Evolutionary conservation across 2,329 filamentous ascomycete genomes (phyloP), one percentile per base, ranked within the genome.

Genomic region (Penicillium expansum): DNA sequence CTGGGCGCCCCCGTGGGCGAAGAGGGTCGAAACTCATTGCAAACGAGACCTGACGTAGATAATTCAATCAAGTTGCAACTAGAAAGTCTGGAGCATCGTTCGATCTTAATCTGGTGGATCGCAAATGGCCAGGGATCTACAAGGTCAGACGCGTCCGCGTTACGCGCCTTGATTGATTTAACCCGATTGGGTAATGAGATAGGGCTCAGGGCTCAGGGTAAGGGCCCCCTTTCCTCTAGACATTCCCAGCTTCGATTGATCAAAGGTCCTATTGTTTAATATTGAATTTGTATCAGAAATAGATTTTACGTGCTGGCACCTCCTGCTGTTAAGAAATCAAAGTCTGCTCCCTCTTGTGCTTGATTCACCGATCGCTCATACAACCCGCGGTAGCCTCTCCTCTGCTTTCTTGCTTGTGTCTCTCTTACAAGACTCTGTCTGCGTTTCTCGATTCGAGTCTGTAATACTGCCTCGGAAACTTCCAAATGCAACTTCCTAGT

Each of bases 281-380:
- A 10, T 11, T 35, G 45, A 10, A 16, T 27, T 32, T 39, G 22
- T 32, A 39, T 38, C 38, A 33, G 14, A 33, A 30, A 38, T 38
- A 18, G 6, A 20, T 20, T 38, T 42, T 53, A 44, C 0, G 4
- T n/a, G 37, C 32, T 43, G 18, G 48, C 33, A 48, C 71, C 70
- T 22, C 33, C 55, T 18, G 72, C 71, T 2, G 69, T 66, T 5
- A 75, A 60, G 50, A 74, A 75, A 57, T 74, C 70, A 63, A 77
- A 77, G 57, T 77, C 75, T 11, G 68, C 74, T 5, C 75, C 75
- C 13, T 75, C 66, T 55, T 77, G 69, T 5, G 75, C 73, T 56
- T 77, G 75, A 42, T 77, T 77, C 22, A 77, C 75, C n/a, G 71
- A 70, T 44, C 74, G 68, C 56, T 75, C 72, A 62, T 77, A 77